Evolutionary conservation across 768 basidiomycete genomes (phyloP), one percentile per base, ranked within the genome.

Genomic region (Amanita rimosa): DNA sequence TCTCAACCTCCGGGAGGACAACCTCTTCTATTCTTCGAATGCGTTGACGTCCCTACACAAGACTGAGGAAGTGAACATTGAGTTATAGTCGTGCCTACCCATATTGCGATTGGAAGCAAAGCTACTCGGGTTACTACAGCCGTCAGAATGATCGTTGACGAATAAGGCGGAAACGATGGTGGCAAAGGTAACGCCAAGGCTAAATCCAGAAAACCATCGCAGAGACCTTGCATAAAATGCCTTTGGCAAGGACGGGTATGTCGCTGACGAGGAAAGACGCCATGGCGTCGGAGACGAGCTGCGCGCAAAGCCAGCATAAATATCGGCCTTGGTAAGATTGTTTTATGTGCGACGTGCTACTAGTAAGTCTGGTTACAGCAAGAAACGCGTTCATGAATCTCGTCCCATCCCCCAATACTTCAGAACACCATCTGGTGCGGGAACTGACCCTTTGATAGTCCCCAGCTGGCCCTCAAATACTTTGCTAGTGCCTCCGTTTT

Each of bases 381-480:
- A 53, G 54, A 55, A 52, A 56, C 59, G 56, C 65, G 68, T 59
- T 60, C 59, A 65, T 64, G 59, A 27, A 9, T 38, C 38, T 53
- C 51, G 49, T 54, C 50, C 52, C 31, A 31, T 50, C 54, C 35
- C 40, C 56, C 33, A 52, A 33, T 42, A 7, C 33, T 55, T 75
- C 72, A 98, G 77, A 96, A 98, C 54, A 78, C 78, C 72, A 99
- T 66, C 70, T 88, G 80, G 74, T 99, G 96, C 64, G 96, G 90
- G 75, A 77, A 91, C 73, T 98, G 92, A 53, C 94, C 92, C 78
- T 94, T 96, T 58, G 90, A 91, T 53, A 99, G 77, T 63, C 91
- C 92, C 76, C 87, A 99, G 62, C 76, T 81, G 49, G 94, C 79
- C 65, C 83, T 85, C 60, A 99, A 78, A 73, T 99, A 99, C 71